Evolutionary conservation across 2,329 filamentous ascomycete species (phyloP), one percentile per base, ranked within the genome.

Genomic region (Cladosporium sp.): DNA sequence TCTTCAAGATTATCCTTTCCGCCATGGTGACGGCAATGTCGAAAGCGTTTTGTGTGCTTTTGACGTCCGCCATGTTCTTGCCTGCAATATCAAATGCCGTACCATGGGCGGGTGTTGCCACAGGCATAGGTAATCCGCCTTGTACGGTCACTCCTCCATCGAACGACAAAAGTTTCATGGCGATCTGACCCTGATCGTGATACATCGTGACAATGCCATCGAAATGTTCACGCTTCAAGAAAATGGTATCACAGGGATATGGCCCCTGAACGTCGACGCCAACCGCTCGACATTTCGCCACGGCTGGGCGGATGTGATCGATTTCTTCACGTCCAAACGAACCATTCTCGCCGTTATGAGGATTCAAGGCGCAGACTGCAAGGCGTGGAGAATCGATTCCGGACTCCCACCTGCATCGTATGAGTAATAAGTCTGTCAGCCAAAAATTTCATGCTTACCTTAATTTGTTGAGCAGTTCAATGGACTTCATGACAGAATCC

Each of bases 111-210:
- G 60, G 60, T 3, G 60, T 61, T 8, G 60, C 57, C 25, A 61
- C 57, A 2, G 52, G 42, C 36, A 61, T 48, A 8, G 60, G 60
- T 10, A 61, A 19, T 8, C 60, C 60, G 10, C 60, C 60, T 44
- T 61, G 60, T 8, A 61, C 60, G 3, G 60, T 61, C 10, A 61
- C 57, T 34, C 60, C 60, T 10, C 53, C 60, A 12, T 61, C 60
- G 19, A 61, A 61, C 3, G 57, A 59, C 2, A 61, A 25, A 2
- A 61, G 24, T 44, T 61, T 61, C 48, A 61, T 47, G 1, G 60
- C 60, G 15, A 61, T 61, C 48, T 60, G 60, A 5, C 60, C 60
- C 47, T 61, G 60, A 28, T 61, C 57, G n/a, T 61, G 60, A 28
- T 59, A 59, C 57, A 61, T 61, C 1, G 60, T 61, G 19, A 61